A percentile compares a stretch with the other conserved stretches of the same genome.
Evolutionary conservation across 2,329 filamentous ascomycete species (phyloP).

Genomic region (Aaosphaeria pasadenensis): DNA sequence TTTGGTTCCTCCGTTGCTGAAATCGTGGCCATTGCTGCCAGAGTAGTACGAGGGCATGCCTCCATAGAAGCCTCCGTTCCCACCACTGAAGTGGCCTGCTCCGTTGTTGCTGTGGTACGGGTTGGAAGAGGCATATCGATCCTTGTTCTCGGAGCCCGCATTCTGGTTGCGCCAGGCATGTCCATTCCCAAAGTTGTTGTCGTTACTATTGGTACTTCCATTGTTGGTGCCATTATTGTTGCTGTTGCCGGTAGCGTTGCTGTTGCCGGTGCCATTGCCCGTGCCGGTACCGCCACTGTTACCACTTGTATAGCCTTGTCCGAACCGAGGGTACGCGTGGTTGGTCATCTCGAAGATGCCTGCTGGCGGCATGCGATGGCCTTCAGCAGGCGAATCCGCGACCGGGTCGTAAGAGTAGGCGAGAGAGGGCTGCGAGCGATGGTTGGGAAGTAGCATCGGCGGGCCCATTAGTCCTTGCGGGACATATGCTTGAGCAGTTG

Average conservation of each 20-base stretch:
- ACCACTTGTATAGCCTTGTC: constrained; percentile 7
- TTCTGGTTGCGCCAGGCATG: too few relatives aligned
- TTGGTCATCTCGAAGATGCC: constrained; percentile 10
- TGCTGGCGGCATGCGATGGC: constrained; percentile 4
- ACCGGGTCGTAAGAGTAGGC: constrained; percentile 14
- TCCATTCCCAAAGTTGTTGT: neutral
- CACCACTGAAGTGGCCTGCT: neutral
- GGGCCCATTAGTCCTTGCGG: neutral
- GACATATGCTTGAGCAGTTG: constrained; percentile 4
- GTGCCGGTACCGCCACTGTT: neutral
- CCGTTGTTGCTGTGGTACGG: neutral
- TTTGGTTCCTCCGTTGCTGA: too few relatives aligned
- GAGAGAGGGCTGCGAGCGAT: constrained; percentile 24
- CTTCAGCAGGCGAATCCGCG: constrained; percentile 8
- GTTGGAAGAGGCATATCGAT: constrained; percentile 7
- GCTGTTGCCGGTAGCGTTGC: neutral
- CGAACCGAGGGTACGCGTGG: constrained; percentile 13
- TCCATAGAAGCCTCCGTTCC: neutral
- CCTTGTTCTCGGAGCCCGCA: constrained; percentile 15
- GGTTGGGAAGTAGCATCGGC: constrained; percentile 7
- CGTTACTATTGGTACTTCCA: neutral
- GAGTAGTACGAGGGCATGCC: neutral
- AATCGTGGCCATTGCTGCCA: too few relatives aligned
- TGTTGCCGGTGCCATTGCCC: neutral
- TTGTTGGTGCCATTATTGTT: neutral